Base-by-base conservation (phyloP, 2,329 filamentous ascomycete species). In the Scedosporium aurantiacum region DNA sequence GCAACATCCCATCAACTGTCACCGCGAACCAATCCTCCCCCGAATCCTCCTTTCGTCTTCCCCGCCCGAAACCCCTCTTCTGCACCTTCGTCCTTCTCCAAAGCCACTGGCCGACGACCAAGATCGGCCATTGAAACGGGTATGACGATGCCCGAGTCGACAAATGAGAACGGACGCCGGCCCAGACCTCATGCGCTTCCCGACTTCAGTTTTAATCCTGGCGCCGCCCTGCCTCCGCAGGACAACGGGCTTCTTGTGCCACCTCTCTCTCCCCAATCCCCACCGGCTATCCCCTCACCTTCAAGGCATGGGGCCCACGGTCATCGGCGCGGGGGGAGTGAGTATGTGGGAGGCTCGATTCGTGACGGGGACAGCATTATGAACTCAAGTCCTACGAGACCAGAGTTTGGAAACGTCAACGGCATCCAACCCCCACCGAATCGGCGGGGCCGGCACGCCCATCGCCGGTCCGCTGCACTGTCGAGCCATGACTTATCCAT, bases 281-380 rank as follows among this genome's bases (percentile, higher is more conserved):
- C 77, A 2, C 73, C 75, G 43, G 70, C 76, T 1, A 71, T 76
- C 18, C 81, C 85, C n/a, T 80, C 82, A 5, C 79, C 85, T 18
- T 77, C 81, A 21, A 79, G 83, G 63, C 76, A 81, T 25, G 75
- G 76, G 37, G 85, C 86, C 23, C 89, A 91, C 70, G 86, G 88
- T 32, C 92, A 96, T 71, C 82, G 87, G 67, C 83, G 92, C 68
- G 89, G 89, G 60, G 88, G 86, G 28, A 96, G 91, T 70, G 91
- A 96, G 71, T 91, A 95, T 68, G 89, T 95, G 56, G 90, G 90
- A 43, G 89, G 88, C 6, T 88, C 87, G 67, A 74, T 81, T 66
- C 77, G 84, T 67, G 73, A 79, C 73, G 75, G 82, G 12, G 82
- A 81, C 57, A 77, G 81, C 0, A 83, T 85, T 58, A 79, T 89